These are phyloP conservation scores for Curvularia sp. DNA, from an alignment of 2,329 filamentous ascomycete genomes.

Conservation along the genomic window DNA sequence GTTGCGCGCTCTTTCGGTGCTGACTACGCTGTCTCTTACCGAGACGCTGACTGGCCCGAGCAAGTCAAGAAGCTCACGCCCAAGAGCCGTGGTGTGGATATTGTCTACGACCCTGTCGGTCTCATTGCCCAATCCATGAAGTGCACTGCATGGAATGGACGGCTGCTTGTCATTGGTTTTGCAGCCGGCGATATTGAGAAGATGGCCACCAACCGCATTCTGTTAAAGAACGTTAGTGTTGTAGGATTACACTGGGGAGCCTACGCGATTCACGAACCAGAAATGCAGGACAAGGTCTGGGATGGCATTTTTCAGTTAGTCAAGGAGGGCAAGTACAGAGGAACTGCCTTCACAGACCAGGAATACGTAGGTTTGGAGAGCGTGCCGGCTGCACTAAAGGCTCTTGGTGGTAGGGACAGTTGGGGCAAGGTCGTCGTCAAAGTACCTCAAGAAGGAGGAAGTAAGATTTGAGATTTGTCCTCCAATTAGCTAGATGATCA, in stretches of 20 bases:
- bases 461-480: slow-evolving; percentile 40
- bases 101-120: slow-evolving; percentile 94
- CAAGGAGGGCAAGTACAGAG: slow-evolving; percentile 76
- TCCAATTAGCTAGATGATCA: not conserved
- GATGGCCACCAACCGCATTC: slow-evolving; percentile 87
- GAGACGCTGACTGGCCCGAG: slow-evolving; percentile 66
- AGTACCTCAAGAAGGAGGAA: slow-evolving; percentile 66
- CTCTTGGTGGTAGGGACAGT: slow-evolving; percentile 79
- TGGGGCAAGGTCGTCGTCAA: slow-evolving; percentile 98
- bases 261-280: slow-evolving; percentile 75
- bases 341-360: slow-evolving; percentile 82
- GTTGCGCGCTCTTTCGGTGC: slow-evolving; percentile 83
- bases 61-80: slow-evolving; percentile 80
- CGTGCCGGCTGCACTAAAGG: slow-evolving; percentile 76
- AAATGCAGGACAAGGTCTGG: slow-evolving; percentile 78
- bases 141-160: slow-evolving; percentile 91
- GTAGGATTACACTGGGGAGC: slow-evolving; percentile 93
- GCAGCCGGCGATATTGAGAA: slow-evolving; percentile 88
- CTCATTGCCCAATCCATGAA: slow-evolving; percentile 87
- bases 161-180: slow-evolving; percentile 87
- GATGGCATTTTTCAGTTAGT: slow-evolving; percentile 80
- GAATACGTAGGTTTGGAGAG: slow-evolving; percentile 83
- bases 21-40: slow-evolving; percentile 82
- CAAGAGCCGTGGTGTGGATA: slow-evolving; percentile 77
- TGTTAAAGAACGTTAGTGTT: slow-evolving; percentile 91